Conservation (phyloP, 2,329 filamentous ascomycete genomes). For the Ophiostoma australiae region DNA sequence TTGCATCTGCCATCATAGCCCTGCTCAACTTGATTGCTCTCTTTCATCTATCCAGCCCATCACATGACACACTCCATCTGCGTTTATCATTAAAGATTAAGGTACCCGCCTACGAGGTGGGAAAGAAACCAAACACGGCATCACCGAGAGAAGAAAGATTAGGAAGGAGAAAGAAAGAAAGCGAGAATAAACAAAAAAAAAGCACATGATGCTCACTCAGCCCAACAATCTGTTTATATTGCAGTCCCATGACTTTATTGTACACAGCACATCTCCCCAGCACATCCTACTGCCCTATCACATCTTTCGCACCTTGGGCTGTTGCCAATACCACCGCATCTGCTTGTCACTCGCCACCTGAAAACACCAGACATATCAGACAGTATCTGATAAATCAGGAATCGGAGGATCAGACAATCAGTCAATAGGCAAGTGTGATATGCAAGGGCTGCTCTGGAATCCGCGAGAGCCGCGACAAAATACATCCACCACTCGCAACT, state of each 20-base stretch:
- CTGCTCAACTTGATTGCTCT: background rate
- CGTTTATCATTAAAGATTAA: slow-evolving; percentile 4
- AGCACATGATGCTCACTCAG: background rate
- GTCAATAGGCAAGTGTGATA: too few relatives aligned
- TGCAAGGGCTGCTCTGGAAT: slow-evolving; percentile 2
- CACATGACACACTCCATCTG: slow-evolving; percentile 18
- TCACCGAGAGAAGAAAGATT: background rate
- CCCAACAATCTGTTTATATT: background rate
- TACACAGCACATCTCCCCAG: background rate
- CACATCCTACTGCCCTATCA: background rate
- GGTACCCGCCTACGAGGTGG: background rate
- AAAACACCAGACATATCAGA: background rate
- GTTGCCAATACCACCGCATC: background rate
- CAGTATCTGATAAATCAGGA: too few relatives aligned
- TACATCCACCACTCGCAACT: background rate
- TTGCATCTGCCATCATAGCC: too few relatives aligned
- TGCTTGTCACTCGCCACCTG: background rate
- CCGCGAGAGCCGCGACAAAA: slow-evolving; percentile 6
- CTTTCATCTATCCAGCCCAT: background rate
- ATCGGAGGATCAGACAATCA: too few relatives aligned
- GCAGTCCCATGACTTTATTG: background rate
- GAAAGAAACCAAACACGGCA: background rate
- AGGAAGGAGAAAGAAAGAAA: too few relatives aligned
- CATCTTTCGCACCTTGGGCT: background rate
- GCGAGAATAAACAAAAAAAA: background rate